These are phyloP conservation scores for Graphiopsis chlorocephala DNA, from an alignment of 2,329 filamentous ascomycete genomes.

Conservation along the genomic window DNA sequence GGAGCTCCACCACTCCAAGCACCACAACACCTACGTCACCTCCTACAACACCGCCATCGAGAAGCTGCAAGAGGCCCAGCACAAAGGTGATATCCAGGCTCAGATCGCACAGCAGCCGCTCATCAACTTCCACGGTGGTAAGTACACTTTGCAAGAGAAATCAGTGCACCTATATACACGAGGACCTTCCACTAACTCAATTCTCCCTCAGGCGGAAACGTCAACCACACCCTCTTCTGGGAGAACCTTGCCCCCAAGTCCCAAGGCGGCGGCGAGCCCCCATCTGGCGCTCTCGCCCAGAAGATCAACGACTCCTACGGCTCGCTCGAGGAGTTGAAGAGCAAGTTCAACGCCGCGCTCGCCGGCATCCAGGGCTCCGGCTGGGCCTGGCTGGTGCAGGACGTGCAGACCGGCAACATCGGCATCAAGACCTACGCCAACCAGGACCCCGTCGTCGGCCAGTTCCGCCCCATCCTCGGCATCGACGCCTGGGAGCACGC, in stretches of 20 bases:
- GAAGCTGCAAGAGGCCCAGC: constrained; percentile 61
- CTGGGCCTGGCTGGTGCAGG: constrained; percentile 79
- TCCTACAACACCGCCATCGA: constrained; percentile 78
- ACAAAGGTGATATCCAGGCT: constrained; percentile 52
- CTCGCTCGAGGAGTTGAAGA: constrained; percentile 57
- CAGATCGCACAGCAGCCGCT: constrained; percentile 56
- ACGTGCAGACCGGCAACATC: constrained; percentile 61
- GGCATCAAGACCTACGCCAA: constrained; percentile 79
- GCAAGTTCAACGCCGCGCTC: constrained; percentile 62
- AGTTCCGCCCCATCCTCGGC: constrained; percentile 77
- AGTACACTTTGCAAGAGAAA: constrained; percentile 8
- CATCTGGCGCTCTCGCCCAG: constrained; percentile 55
- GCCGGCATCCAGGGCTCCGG: constrained; percentile 65
- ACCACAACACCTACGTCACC: constrained; percentile 92
- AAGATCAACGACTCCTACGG: constrained; percentile 61
- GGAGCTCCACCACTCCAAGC: constrained; percentile 92
- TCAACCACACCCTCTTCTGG: constrained; percentile 69
- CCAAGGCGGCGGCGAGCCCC: constrained; percentile 65
- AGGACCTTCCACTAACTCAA: neutral
- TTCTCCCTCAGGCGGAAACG: constrained; percentile 51
- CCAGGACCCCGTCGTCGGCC: constrained; percentile 82
- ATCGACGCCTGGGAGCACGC: constrained; percentile 97
- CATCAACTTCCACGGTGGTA: constrained; percentile 65
- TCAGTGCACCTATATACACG: neutral
- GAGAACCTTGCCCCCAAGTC: constrained; percentile 66